phyloP scores from a whole-genome alignment of 257 asterid genomes.

The Thymus mandschuricus region DNA sequence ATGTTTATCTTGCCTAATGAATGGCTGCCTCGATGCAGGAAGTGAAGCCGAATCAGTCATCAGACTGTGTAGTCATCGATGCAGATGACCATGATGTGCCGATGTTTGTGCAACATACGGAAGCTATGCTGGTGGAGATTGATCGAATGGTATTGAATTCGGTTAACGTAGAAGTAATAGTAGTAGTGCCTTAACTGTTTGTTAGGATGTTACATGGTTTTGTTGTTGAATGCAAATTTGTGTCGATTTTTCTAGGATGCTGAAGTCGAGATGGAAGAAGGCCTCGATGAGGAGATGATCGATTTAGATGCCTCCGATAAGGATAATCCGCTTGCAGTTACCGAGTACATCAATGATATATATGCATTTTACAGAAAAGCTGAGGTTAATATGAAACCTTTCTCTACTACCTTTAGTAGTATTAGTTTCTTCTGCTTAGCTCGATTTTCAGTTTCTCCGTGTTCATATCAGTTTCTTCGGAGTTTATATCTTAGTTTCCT shows the following conservation, averaged over 20 bases:
- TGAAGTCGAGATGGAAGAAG: slow-evolving; percentile 65
- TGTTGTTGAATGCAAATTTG: slow-evolving; percentile 11
- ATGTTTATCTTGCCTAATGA: background rate
- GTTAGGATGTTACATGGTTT: background rate
- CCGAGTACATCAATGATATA: slow-evolving; percentile 71
- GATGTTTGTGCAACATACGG: too few species aligned
- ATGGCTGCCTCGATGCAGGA: slow-evolving; percentile 24
- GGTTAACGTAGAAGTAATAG: background rate
- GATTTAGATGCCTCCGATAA: slow-evolving; percentile 66
- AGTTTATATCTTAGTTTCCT: background rate
- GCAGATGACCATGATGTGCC: slow-evolving; percentile 57
- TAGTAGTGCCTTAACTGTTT: background rate
- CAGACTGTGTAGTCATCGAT: slow-evolving; percentile 45
- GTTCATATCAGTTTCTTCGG: background rate
- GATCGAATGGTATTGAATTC: slow-evolving; percentile 62
- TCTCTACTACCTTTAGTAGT: background rate
- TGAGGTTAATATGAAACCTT: slow-evolving; percentile 51
- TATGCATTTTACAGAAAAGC: slow-evolving; percentile 52
- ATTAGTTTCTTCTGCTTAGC: too few species aligned
- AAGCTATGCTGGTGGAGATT: slow-evolving; percentile 78
- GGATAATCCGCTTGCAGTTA: slow-evolving; percentile 62
- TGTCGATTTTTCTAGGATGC: slow-evolving; percentile 35
- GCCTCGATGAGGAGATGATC: slow-evolving; percentile 41
- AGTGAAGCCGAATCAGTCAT: slow-evolving; percentile 40
- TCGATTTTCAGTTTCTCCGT: background rate